Evolutionary conservation across 306 rosid species (phyloP).

Genomic region (Gleditsia sinensis): DNA sequence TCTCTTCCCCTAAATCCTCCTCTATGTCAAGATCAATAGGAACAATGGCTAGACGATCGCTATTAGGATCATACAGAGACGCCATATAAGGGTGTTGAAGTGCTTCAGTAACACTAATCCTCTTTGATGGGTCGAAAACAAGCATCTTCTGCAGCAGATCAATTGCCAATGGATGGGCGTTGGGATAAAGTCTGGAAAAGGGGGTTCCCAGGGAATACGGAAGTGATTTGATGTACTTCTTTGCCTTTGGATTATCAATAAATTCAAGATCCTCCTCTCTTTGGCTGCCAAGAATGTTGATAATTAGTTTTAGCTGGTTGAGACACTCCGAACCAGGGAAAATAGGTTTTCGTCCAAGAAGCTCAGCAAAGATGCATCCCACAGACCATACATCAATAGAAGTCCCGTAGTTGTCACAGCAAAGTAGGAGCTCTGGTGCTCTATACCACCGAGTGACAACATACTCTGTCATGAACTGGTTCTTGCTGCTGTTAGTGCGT

Average conservation of each 20-base stretch:
- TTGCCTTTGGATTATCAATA: conserved; percentile 86
- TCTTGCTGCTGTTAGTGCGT: conserved; percentile 73
- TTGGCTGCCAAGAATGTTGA: conserved; percentile 88
- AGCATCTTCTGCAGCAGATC: conserved; percentile 90
- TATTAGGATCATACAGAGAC: conserved; percentile 71
- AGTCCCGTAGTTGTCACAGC: conserved; percentile 90
- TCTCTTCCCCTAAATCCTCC: conserved; percentile 88
- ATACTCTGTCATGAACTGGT: conserved; percentile 95
- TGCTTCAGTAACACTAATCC: conserved; percentile 80
- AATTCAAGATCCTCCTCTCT: conserved; percentile 89
- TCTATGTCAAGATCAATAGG: conserved; percentile 92
- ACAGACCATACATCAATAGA: conserved; percentile 98
- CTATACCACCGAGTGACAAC: conserved; percentile 98
- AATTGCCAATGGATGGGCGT: conserved; percentile 81
- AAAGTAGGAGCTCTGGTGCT: conserved; percentile 92
- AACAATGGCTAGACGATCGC: conserved; percentile 74
- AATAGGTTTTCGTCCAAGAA: conserved; percentile 82
- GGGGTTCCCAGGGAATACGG: conserved; percentile 66
- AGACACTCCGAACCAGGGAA: conserved; percentile 91
- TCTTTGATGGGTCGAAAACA: conserved; percentile 91
- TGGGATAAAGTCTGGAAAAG: conserved; percentile 68
- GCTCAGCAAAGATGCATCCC: conserved; percentile 93
- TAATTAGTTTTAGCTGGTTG: conserved; percentile 82
- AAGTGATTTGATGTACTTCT: conserved; percentile 66
- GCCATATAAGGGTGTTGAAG: conserved; percentile 95